Evolutionary conservation across 1,284 basidiomycete species (phyloP).

Genomic region (Tilletia horrida): DNA sequence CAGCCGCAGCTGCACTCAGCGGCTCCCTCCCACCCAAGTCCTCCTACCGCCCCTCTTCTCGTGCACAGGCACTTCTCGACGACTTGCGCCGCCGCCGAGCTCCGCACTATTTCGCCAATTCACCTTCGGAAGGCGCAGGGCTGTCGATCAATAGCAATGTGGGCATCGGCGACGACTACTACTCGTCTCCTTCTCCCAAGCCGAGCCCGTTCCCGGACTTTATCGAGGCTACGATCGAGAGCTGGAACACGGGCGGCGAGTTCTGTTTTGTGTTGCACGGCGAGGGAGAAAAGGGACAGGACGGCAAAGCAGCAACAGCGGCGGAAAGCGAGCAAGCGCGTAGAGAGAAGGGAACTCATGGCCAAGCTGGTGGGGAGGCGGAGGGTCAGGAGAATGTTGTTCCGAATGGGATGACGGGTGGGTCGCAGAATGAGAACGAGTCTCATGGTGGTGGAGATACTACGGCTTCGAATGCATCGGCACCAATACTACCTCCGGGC

Average conservation of each 20-base stretch:
- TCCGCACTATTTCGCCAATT: conserved; percentile 55
- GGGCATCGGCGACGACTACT: not conserved
- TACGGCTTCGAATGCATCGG: not conserved
- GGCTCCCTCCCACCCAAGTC: conserved; percentile 43
- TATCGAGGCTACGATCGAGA: conserved; percentile 43
- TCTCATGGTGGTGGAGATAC: no score
- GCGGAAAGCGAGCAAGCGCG: not conserved
- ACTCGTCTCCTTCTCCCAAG: conserved; percentile 18
- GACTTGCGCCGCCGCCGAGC: conserved; percentile 75
- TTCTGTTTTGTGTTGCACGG: conserved; percentile 48
- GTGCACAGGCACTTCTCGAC: conserved; percentile 76
- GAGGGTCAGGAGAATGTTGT: conserved; percentile 18
- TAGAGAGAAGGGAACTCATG: not conserved
- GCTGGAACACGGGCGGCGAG: conserved; percentile 45
- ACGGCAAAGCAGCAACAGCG: not conserved
- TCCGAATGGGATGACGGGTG: conserved; percentile 12
- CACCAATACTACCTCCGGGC: not conserved
- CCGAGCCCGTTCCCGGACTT: conserved; percentile 49
- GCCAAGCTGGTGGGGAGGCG: not conserved
- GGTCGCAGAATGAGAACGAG: conserved; percentile 26
- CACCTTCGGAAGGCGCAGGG: not conserved
- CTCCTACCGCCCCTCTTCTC: conserved; percentile 79
- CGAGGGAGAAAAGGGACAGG: conserved; percentile 17
- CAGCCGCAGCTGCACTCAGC: conserved; percentile 61
- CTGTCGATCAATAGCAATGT: conserved; percentile 16